Conservation (phyloP, 116 monocot genomes). For the Phalaenopsis hybrid region DNA sequence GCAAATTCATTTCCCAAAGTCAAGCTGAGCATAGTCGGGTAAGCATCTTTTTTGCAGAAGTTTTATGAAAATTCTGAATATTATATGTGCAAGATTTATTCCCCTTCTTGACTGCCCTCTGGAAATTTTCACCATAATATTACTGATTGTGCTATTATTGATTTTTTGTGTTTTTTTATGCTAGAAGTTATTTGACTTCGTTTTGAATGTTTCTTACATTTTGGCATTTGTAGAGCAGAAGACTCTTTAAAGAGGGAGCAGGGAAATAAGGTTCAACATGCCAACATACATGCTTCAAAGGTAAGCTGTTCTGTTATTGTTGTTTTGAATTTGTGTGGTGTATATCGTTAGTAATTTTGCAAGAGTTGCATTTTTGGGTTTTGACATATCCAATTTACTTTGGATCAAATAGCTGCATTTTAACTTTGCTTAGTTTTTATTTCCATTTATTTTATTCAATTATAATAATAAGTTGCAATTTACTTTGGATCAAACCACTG, state of each 20-base stretch:
- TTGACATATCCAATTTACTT: neutral
- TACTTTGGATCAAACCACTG: neutral
- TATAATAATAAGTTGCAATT: too few species aligned
- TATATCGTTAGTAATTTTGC: neutral
- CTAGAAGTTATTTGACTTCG: neutral
- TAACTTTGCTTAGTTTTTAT: neutral
- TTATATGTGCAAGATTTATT: neutral
- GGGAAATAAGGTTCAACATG: constrained; percentile 81
- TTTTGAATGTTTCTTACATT: neutral
- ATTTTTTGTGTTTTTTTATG: neutral
- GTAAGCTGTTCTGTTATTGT: constrained; percentile 14
- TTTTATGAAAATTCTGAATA: neutral
- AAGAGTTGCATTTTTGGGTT: neutral
- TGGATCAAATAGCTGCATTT: neutral
- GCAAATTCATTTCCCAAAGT: neutral
- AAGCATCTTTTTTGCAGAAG: neutral
- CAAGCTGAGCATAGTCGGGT: neutral
- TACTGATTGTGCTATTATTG: neutral
- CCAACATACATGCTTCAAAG: constrained; percentile 91
- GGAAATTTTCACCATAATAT: neutral
- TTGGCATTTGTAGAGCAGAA: constrained; percentile 34
- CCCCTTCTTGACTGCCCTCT: neutral
- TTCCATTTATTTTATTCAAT: constrained; percentile 1
- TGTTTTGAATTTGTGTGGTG: neutral
- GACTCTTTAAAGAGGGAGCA: constrained; percentile 80